Base-by-base conservation (phyloP, 202 grass and related monocot genomes). In the Setaria viridis region DNA sequence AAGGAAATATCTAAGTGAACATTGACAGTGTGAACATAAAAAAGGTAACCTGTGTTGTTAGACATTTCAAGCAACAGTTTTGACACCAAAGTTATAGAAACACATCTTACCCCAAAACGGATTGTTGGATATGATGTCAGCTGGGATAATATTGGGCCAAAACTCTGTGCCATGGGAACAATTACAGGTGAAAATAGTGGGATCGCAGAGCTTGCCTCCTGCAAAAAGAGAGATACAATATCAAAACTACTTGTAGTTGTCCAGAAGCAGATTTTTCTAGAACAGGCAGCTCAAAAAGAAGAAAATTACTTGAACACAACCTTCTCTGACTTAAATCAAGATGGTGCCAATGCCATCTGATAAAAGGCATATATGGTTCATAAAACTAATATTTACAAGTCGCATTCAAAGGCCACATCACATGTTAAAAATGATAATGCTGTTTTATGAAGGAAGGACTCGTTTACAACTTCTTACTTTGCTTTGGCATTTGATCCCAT, bases 171-270 rank as follows among this genome's bases (percentile, higher is more conserved):
- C 91, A 99, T 85, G 25, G 96, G 93, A 54, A 96, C 96, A 78
- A 99, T 99, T 67, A 99, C 96, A 66, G 96, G 96, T 64, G 96
- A 98, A 89, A 98, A 98, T 70, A 98, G 89, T 58, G 96, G 96
- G 65, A 98, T 49, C 3, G 96, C 96, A 6, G 45, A 45, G 82
- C 96, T 99, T 80, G 93, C 93, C 62, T 99, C 96, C 96, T 98
- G 87, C 43, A 94, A 82, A 72, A 45, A 39, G 80, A 39, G 15
- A 39, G 39, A 33, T 16, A 85, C 17, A 77, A 69, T 73, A 33
- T 67, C 47, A 63, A 77, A 62, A 55, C n/a, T 37, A 80, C 2
- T 30, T 2, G 9, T 37, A 57, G 9, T 20, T 71, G 72, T 79
- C 19, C 5, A 70, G 62, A 29, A 75, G 49, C 19, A 84, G 4